A percentile compares a stretch with the other conserved stretches of the same genome.
Evolutionary conservation across 768 basidiomycete genomes (phyloP).

Genomic region (Lactarius trivialis): DNA sequence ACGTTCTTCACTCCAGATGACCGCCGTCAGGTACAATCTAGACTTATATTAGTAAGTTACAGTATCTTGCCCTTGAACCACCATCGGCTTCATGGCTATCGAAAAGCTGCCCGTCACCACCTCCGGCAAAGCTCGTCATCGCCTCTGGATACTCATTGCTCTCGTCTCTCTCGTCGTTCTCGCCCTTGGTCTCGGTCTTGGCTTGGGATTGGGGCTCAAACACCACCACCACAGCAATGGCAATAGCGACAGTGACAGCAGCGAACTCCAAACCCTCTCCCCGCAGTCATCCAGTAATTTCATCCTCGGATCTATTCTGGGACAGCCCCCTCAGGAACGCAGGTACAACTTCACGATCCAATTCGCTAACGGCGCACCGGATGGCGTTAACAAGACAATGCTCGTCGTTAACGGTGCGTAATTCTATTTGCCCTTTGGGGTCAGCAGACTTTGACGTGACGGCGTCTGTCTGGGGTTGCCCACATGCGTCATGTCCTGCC

Average conservation of each 20-base stretch:
- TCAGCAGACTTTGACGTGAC: background rate
- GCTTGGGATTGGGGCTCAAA: constrained; percentile 23
- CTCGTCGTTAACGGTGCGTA: constrained; percentile 41
- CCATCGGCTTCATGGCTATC: no score
- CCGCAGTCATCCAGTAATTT: constrained; percentile 17
- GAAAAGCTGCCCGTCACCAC: no score
- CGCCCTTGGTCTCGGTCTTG: constrained; percentile 26
- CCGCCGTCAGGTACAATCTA: no score
- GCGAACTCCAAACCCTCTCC: background rate
- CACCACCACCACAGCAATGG: constrained; percentile 7
- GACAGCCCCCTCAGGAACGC: constrained; percentile 34
- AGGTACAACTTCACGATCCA: constrained; percentile 39
- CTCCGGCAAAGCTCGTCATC: no score
- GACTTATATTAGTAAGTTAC: no score
- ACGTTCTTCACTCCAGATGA: background rate
- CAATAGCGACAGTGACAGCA: background rate
- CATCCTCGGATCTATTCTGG: constrained; percentile 14
- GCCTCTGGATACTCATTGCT: background rate
- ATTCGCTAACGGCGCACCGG: constrained; percentile 35
- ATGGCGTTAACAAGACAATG: constrained; percentile 38
- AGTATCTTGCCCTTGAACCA: no score
- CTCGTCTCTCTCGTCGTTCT: constrained; percentile 9
- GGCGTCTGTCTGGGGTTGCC: background rate
- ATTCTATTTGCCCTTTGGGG: background rate
- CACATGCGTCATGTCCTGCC: background rate